Evolutionary conservation across 2,329 filamentous ascomycete genomes (phyloP).

Genomic region (Boeremia lycopersici): DNA sequence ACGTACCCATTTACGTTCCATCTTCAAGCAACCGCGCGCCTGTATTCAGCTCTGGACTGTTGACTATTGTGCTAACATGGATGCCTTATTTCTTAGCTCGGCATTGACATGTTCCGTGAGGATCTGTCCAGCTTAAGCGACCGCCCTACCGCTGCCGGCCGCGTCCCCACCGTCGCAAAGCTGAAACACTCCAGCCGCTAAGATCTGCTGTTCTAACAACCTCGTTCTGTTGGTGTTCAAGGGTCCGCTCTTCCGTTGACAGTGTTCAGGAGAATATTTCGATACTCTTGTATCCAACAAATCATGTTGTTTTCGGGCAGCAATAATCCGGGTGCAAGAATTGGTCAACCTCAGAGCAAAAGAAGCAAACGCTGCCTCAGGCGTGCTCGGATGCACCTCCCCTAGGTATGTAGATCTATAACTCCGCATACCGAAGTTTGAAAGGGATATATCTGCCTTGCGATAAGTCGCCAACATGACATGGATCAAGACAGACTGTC

Average conservation of each 20-base stretch:
- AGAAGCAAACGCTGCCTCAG: no score
- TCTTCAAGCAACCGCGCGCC: background rate
- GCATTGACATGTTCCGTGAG: background rate
- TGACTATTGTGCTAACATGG: background rate
- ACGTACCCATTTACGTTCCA: background rate
- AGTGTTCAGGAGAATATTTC: no score
- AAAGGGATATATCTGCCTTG: background rate
- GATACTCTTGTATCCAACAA: no score
- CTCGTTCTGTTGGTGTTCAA: background rate
- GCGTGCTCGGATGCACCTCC: no score
- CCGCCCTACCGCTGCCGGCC: conserved; percentile 5
- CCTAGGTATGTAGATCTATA: no score
- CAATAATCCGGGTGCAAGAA: no score
- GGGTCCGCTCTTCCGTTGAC: background rate
- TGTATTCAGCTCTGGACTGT: background rate
- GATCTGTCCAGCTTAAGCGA: background rate
- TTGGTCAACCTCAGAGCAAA: no score
- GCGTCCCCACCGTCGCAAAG: background rate
- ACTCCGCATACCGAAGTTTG: background rate
- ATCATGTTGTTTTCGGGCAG: no score
- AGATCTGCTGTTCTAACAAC: conserved; percentile 1
- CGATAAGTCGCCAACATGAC: background rate
- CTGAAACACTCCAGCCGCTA: conserved; percentile 1
- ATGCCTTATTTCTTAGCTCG: background rate
- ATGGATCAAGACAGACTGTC: background rate